Evolutionary conservation across 768 basidiomycete genomes (phyloP).

Genomic region (Hemileccinum rubropunctum): DNA sequence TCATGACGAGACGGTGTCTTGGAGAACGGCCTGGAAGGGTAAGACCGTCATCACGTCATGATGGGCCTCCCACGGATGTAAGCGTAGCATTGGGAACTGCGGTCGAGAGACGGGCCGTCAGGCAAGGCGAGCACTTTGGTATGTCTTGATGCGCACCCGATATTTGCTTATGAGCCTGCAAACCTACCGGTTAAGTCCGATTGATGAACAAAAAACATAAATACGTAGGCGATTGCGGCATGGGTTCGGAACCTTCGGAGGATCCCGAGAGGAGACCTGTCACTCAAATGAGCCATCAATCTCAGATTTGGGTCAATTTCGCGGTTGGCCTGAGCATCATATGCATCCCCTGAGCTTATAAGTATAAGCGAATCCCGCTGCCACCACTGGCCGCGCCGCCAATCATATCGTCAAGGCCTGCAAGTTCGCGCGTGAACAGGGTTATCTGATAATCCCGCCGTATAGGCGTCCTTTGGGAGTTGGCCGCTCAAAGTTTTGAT

Average conservation of each 20-base stretch:
- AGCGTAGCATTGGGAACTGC: slow-evolving; percentile 12
- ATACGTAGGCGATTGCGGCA: slow-evolving; percentile 21
- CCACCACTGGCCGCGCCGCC: slow-evolving; percentile 2
- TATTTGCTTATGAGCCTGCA: slow-evolving; percentile 2
- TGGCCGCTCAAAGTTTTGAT: slow-evolving; percentile 14
- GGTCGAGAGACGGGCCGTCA: slow-evolving; percentile 20
- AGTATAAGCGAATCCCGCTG: slow-evolving; percentile 10
- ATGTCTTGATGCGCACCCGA: background rate
- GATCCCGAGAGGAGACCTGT: slow-evolving; percentile 22
- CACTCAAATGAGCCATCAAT: slow-evolving; percentile 22
- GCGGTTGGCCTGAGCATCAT: slow-evolving; percentile 5
- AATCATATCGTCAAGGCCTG: slow-evolving; percentile 2
- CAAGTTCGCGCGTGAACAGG: background rate
- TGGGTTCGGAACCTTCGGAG: slow-evolving; percentile 16
- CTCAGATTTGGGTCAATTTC: slow-evolving; percentile 28
- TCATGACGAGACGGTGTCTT: slow-evolving; percentile 29
- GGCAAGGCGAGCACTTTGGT: background rate
- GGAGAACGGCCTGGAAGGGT: slow-evolving; percentile 24
- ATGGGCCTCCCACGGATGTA: slow-evolving; percentile 26
- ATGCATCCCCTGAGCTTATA: slow-evolving; percentile 19
- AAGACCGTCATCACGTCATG: slow-evolving; percentile 31
- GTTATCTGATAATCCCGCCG: background rate
- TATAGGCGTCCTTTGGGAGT: background rate
- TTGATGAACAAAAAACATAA: slow-evolving; percentile 4
- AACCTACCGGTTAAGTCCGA: slow-evolving; percentile 18